Evolutionary conservation across 2,329 filamentous ascomycete species (phyloP).

Genomic region (Phaeosphaeria sp.): DNA sequence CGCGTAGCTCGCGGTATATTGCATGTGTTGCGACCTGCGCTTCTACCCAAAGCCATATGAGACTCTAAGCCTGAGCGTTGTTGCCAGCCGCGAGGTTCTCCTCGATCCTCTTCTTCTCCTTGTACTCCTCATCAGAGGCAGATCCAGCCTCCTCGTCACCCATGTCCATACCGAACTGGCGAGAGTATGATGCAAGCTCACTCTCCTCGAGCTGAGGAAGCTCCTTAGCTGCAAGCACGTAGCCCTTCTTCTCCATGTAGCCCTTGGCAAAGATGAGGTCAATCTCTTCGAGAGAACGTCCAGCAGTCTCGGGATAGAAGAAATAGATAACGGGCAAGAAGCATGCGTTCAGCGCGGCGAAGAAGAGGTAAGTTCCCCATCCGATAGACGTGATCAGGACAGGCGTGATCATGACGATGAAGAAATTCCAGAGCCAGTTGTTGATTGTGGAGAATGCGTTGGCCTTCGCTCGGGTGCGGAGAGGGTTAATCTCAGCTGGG

Average conservation of each 20-base stretch:
- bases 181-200: conserved; percentile 42
- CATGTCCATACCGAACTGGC: conserved; percentile 42
- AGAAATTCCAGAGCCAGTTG: conserved; percentile 60
- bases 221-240: conserved; percentile 47
- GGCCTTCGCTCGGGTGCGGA: conserved; percentile 63
- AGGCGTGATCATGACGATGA: conserved; percentile 54
- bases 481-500: conserved; percentile 60
- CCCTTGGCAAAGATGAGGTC: conserved; percentile 57
- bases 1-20: conserved; percentile 19
- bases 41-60: conserved; percentile 3
- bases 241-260: conserved; percentile 43
- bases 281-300: conserved; percentile 60
- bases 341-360: conserved; percentile 59
- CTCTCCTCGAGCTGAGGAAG: conserved; percentile 43
- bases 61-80: conserved; percentile 15
- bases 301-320: conserved; percentile 64
- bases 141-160: conserved; percentile 42
- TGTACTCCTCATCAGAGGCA: conserved; percentile 21
- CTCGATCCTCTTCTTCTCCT: conserved; percentile 32
- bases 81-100: conserved; percentile 27
- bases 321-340: conserved; percentile 63
- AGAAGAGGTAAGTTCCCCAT: conserved; percentile 56
- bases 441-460: conserved; percentile 62
- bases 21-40: conserved; percentile 23
- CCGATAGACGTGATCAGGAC: conserved; percentile 46